Percentiles rank a stretch among this genome's conserved stretches.
Conservation (phyloP, 2,329 filamentous ascomycete species). For the Tolypocladium pustulatum region DNA sequence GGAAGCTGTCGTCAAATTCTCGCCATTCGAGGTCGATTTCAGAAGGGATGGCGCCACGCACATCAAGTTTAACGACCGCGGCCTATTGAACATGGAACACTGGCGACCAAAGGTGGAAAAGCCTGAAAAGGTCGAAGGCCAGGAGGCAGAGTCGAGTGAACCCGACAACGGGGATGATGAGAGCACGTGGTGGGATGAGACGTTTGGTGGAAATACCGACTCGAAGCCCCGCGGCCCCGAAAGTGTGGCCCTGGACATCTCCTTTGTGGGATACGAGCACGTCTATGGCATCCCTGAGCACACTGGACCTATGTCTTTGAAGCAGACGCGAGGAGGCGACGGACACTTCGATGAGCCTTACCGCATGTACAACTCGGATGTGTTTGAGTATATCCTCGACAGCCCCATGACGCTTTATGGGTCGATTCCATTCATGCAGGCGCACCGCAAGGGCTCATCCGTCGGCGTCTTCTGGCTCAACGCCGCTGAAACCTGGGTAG, state of each 20-base stretch:
- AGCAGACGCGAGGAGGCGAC: conserved; percentile 79
- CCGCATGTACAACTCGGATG: conserved; percentile 89
- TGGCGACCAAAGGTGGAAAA: conserved; percentile 81
- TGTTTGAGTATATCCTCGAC: conserved; percentile 95
- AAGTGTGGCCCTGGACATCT: conserved; percentile 81
- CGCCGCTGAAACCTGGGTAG: conserved; percentile 93
- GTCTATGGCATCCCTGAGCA: conserved; percentile 95
- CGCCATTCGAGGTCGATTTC: conserved; percentile 80
- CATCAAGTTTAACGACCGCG: conserved; percentile 82
- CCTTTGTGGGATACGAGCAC: conserved; percentile 83
- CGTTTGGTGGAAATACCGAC: conserved; percentile 91
- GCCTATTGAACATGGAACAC: conserved; percentile 86
- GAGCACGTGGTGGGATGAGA: conserved; percentile 96
- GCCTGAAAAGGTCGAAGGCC: conserved; percentile 40
- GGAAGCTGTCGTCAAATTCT: conserved; percentile 73
- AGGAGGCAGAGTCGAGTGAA: conserved; percentile 31
- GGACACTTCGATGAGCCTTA: conserved; percentile 85
- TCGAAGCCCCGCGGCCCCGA: conserved; percentile 92
- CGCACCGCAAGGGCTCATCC: conserved; percentile 84
- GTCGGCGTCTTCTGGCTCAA: conserved; percentile 98
- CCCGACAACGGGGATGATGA: conserved; percentile 54
- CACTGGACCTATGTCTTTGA: conserved; percentile 76
- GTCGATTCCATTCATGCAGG: conserved; percentile 96
- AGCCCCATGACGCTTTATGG: conserved; percentile 98
- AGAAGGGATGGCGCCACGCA: conserved; percentile 72